Percentiles rank a stretch among this genome's conserved stretches.
Conservation (phyloP, 108 stramenopile species). For the Nitzschia putrida region DNA sequence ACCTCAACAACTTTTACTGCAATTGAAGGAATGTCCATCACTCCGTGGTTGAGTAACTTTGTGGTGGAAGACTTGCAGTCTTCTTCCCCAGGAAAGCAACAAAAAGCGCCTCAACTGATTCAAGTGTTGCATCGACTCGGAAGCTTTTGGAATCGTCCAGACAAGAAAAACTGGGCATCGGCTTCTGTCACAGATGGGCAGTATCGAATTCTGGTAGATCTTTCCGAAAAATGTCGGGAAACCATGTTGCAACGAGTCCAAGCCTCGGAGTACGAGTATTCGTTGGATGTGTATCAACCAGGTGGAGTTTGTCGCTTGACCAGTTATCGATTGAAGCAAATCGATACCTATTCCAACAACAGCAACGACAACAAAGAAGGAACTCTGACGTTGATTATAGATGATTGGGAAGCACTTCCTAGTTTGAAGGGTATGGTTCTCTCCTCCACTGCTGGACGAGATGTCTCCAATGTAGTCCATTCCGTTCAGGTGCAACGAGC, state of each 20-base stretch:
- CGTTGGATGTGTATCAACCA: neutral
- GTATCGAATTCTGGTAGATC: conserved; percentile 1
- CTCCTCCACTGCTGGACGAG: neutral
- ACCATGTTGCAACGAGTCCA: conserved; percentile 9
- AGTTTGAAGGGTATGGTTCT: conserved; percentile 7
- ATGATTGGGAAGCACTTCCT: neutral
- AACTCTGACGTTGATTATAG: neutral
- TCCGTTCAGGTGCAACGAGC: neutral
- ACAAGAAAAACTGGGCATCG: neutral
- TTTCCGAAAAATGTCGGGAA: conserved; percentile 4
- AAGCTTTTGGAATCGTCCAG: conserved; percentile 3
- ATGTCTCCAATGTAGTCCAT: neutral
- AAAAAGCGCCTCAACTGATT: neutral
- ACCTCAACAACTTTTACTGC: too few species aligned
- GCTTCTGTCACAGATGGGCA: conserved; percentile 21
- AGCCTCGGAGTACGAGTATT: neutral
- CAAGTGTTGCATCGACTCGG: conserved; percentile 8
- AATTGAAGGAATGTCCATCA: neutral
- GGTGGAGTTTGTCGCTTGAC: neutral
- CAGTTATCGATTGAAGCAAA: neutral
- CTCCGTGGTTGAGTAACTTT: conserved; percentile 22
- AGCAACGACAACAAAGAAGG: neutral
- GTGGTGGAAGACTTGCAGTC: conserved; percentile 2
- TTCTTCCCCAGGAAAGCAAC: neutral
- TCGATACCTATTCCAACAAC: neutral